Evolutionary conservation across 2,329 filamentous ascomycete species (phyloP).

Genomic region (Ustulina deusta): DNA sequence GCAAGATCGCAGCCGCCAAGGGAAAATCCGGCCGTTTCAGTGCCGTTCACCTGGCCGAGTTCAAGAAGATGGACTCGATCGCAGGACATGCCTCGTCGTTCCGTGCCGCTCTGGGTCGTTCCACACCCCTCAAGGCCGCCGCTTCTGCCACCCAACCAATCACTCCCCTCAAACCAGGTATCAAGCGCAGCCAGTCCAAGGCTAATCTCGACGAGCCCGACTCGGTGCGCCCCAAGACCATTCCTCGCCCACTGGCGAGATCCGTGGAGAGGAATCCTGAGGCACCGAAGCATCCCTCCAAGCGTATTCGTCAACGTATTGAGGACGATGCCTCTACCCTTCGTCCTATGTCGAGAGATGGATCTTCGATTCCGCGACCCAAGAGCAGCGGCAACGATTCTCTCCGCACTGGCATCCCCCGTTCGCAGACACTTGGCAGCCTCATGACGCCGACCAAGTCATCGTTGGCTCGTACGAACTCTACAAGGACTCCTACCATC

Average conservation of each 20-base stretch:
- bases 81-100: slow-evolving; percentile 85
- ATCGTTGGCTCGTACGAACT: slow-evolving; percentile 72
- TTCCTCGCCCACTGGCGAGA: slow-evolving; percentile 47
- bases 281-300: slow-evolving; percentile 63
- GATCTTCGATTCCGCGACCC: slow-evolving; percentile 62
- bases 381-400: slow-evolving; percentile 59
- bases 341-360: slow-evolving; percentile 66
- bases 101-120: slow-evolving; percentile 67
- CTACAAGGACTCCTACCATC: slow-evolving; percentile 65
- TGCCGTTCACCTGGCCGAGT: slow-evolving; percentile 85
- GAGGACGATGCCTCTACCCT: slow-evolving; percentile 76
- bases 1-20: slow-evolving; percentile 84
- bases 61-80: slow-evolving; percentile 98
- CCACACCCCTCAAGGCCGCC: slow-evolving; percentile 61
- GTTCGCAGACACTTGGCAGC: slow-evolving; percentile 64
- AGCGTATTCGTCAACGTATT: slow-evolving; percentile 76
- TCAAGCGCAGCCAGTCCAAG: slow-evolving; percentile 62
- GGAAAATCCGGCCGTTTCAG: slow-evolving; percentile 84
- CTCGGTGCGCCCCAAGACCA: slow-evolving; percentile 52
- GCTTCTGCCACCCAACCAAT: slow-evolving; percentile 64
- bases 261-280: slow-evolving; percentile 43
- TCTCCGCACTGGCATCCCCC: slow-evolving; percentile 51
- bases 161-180: slow-evolving; percentile 62
- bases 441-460: slow-evolving; percentile 84
- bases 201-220: slow-evolving; percentile 73